A percentile compares a stretch with the other conserved stretches of the same genome.
Evolutionary conservation across 169 alveolate species (phyloP).

Genomic region (Theileria annulata): DNA sequence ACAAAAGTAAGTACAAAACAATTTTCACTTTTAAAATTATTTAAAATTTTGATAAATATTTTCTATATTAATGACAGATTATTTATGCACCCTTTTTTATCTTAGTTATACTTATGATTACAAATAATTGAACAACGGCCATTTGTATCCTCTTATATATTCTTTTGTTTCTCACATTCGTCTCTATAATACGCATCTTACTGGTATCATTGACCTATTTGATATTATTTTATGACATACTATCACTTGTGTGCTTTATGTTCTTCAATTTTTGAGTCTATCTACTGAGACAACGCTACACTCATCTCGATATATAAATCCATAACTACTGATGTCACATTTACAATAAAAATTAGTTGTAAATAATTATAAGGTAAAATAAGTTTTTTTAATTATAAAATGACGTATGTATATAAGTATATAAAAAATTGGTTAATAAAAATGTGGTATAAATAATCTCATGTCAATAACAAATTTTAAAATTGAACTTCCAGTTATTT

Average conservation of each 20-base stretch:
- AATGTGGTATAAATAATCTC: no score
- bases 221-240: neutral
- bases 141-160: neutral
- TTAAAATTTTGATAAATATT: neutral
- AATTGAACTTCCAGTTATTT: neutral
- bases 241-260: conserved; percentile 15
- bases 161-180: neutral
- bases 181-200: neutral
- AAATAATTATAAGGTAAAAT: no score
- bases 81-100: conserved; percentile 24
- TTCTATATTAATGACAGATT: neutral
- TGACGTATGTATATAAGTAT: neutral
- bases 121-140: conserved; percentile 15
- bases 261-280: conserved; percentile 14
- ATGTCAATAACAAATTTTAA: neutral
- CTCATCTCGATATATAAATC: neutral
- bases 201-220: neutral
- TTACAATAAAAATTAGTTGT: no score
- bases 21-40: neutral
- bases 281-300: neutral
- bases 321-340: neutral
- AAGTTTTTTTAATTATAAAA: neutral
- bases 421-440: no score
- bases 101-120: neutral
- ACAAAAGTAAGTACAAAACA: conserved; percentile 4